phyloP scores from a whole-genome alignment of 139 green algal genomes.

The Picochlorum sp. region DNA sequence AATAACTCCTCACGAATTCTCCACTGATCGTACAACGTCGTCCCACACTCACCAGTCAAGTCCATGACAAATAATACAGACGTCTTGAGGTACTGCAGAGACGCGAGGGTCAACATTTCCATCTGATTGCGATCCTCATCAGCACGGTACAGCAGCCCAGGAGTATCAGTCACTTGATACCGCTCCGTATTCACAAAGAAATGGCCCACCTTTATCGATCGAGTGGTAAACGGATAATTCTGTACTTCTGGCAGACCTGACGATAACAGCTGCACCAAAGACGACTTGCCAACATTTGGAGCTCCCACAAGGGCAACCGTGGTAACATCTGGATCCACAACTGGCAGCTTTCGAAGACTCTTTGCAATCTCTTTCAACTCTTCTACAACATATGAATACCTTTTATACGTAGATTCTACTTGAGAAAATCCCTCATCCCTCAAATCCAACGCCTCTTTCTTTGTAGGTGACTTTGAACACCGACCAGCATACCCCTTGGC shows the following conservation, averaged over 20 bases:
- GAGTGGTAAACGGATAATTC: conserved; percentile 98
- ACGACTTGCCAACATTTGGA: conserved; percentile 93
- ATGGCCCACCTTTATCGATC: conserved; percentile 94
- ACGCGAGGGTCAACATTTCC: conserved; percentile 87
- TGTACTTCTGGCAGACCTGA: conserved; percentile 75
- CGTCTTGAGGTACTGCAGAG: conserved; percentile 76
- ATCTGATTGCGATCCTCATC: conserved; percentile 89
- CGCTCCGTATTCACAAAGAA: conserved; percentile 75
- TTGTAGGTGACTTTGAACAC: conserved; percentile 49
- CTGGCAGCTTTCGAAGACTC: conserved; percentile 63
- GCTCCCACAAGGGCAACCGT: conserved; percentile 78
- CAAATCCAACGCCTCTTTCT: conserved; percentile 49
- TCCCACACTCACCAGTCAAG: conserved; percentile 87
- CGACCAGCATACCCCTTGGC: conserved; percentile 64
- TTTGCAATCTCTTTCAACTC: conserved; percentile 66
- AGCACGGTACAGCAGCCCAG: conserved; percentile 71
- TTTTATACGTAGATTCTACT: conserved; percentile 40
- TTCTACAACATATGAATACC: conserved; percentile 42
- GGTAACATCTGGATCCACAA: conserved; percentile 71
- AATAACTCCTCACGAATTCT: conserved; percentile 52
- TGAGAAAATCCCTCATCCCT: conserved; percentile 53
- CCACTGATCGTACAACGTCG: conserved; percentile 64
- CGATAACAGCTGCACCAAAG: conserved; percentile 80
- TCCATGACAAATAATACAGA: conserved; percentile 84
- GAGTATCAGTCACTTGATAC: conserved; percentile 95